Percentiles rank a stretch among this genome's conserved stretches.
phyloP scores from a whole-genome alignment of 352 stramenopile genomes.

The Phytophthora vignae region DNA sequence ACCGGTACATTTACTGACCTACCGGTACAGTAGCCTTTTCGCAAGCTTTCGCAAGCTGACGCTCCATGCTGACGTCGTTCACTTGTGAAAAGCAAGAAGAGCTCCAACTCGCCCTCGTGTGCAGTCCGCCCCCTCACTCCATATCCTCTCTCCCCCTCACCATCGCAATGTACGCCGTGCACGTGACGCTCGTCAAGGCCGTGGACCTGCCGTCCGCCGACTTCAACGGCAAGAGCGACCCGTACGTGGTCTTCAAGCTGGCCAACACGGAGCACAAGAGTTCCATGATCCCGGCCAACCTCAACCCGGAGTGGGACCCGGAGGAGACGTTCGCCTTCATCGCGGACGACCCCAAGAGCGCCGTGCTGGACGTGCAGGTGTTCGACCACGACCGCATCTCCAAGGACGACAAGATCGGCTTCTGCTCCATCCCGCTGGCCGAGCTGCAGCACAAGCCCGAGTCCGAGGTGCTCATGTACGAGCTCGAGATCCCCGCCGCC shows the following conservation, averaged over 20 bases:
- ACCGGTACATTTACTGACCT: too few species aligned
- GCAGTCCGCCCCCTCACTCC: background rate
- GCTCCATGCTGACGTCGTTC: conserved; percentile 16
- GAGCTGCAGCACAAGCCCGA: conserved; percentile 52
- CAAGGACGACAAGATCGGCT: conserved; percentile 83
- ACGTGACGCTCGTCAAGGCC: conserved; percentile 77
- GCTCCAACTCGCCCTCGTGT: background rate
- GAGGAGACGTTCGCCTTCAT: conserved; percentile 76
- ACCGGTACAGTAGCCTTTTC: background rate
- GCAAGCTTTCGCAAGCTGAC: background rate
- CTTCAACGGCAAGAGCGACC: conserved; percentile 88
- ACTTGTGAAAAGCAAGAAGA: conserved; percentile 34
- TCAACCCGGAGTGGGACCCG: conserved; percentile 78
- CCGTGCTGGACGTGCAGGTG: conserved; percentile 69
- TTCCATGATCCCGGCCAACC: conserved; percentile 58
- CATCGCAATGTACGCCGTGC: conserved; percentile 57
- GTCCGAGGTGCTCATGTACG: conserved; percentile 71
- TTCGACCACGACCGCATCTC: conserved; percentile 82
- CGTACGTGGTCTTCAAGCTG: conserved; percentile 83
- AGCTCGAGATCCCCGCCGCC: conserved; percentile 55
- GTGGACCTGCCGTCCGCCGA: conserved; percentile 76
- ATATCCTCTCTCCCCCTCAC: background rate
- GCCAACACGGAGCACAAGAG: conserved; percentile 73
- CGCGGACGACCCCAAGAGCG: conserved; percentile 57
- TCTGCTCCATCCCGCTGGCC: conserved; percentile 58